These are phyloP conservation scores for Neurospora tetraspora DNA, from an alignment of 495 filamentous ascomycete species.

Conservation along the genomic window DNA sequence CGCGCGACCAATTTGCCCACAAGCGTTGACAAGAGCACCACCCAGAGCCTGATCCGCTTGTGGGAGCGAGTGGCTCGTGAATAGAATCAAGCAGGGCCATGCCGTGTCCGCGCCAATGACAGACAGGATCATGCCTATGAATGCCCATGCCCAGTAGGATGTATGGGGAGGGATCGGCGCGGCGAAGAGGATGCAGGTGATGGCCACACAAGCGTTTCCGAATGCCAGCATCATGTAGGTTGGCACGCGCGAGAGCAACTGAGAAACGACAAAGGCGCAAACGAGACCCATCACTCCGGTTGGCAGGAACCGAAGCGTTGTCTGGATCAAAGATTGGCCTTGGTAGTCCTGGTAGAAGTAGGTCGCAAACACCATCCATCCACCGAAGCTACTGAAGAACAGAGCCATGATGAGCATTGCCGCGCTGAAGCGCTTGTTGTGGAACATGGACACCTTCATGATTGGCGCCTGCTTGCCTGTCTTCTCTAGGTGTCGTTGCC, in stretches of 20 bases:
- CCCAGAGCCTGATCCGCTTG: slow-evolving; percentile 51
- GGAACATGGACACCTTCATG: slow-evolving; percentile 50
- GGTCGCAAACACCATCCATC: slow-evolving; percentile 49
- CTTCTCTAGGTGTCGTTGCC: slow-evolving; percentile 52
- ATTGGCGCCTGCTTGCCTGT: slow-evolving; percentile 33
- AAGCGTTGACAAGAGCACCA: slow-evolving; percentile 50
- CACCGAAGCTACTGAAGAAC: slow-evolving; percentile 52
- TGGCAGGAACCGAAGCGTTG: slow-evolving; percentile 51
- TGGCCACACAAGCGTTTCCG: slow-evolving; percentile 36
- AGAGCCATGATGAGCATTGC: slow-evolving; percentile 51
- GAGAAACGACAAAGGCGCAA: slow-evolving; percentile 41
- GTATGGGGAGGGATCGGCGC: slow-evolving; percentile 43
- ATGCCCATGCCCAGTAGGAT: slow-evolving; percentile 49
- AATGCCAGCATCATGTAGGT: slow-evolving; percentile 44
- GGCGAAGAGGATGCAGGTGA: slow-evolving; percentile 45
- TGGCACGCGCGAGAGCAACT: slow-evolving; percentile 42
- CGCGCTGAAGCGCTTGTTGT: slow-evolving; percentile 40
- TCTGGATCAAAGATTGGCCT: slow-evolving; percentile 42
- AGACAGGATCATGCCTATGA: slow-evolving; percentile 47
- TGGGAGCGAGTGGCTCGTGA: slow-evolving; percentile 47
- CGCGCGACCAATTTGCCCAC: slow-evolving; percentile 46
- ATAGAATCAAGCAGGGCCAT: slow-evolving; percentile 48
- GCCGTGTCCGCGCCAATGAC: slow-evolving; percentile 51
- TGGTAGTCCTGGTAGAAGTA: slow-evolving; percentile 56
- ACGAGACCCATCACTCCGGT: slow-evolving; percentile 44